Evolutionary conservation across 2,329 filamentous ascomycete species (phyloP).

Genomic region (Curvularia sp.): DNA sequence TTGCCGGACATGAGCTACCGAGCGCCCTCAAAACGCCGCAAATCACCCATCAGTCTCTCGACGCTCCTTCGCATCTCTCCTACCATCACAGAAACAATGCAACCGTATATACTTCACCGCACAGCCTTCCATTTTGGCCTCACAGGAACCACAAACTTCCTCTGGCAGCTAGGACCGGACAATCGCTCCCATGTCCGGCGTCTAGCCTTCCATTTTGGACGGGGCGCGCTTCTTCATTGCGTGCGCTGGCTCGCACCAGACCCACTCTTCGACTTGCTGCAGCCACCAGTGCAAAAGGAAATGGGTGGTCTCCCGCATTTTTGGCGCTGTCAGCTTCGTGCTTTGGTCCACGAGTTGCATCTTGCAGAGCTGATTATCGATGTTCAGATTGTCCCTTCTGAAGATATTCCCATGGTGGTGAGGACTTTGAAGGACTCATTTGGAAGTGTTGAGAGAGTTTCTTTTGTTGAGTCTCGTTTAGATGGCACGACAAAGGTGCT

Average conservation of each 20-base stretch:
- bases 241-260: constrained; percentile 43
- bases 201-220: constrained; percentile 31
- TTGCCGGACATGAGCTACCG: constrained; percentile 11
- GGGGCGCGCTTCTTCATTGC: constrained; percentile 34
- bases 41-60: constrained; percentile 25
- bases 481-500: constrained; percentile 9
- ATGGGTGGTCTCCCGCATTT: constrained; percentile 34
- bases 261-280: constrained; percentile 35
- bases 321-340: constrained; percentile 44
- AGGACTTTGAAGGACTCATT: constrained; percentile 29
- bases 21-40: background rate
- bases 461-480: constrained; percentile 19
- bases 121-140: constrained; percentile 33
- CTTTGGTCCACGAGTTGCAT: constrained; percentile 35
- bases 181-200: constrained; percentile 32
- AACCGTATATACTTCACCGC: constrained; percentile 34
- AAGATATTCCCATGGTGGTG: constrained; percentile 34
- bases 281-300: constrained; percentile 29
- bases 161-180: constrained; percentile 27
- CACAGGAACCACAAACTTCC: constrained; percentile 16
- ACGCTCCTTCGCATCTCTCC: constrained; percentile 31
- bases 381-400: constrained; percentile 22
- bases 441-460: constrained; percentile 25
- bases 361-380: constrained; percentile 35
- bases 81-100: constrained; percentile 25